These are phyloP conservation scores for Lactarius akahatsu DNA, from an alignment of 768 basidiomycete species.

Conservation along the genomic window DNA sequence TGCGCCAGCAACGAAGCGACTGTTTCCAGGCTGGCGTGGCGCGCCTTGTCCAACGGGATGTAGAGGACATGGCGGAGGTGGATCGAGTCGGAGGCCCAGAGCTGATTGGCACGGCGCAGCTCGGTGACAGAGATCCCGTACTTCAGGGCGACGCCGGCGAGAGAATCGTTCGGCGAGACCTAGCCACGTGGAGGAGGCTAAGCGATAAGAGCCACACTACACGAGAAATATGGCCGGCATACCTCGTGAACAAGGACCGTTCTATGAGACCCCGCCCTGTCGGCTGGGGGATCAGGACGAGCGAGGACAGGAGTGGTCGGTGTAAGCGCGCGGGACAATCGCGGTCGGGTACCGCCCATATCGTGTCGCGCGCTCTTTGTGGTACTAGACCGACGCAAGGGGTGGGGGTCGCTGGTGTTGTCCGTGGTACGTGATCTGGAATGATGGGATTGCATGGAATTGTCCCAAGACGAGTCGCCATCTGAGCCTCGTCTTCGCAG, in stretches of 20 bases:
- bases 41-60: slow-evolving; percentile 67
- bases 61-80: slow-evolving; percentile 81
- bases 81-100: slow-evolving; percentile 93
- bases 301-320: slow-evolving; percentile 10
- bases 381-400: slow-evolving; percentile 25
- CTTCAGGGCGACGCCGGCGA: slow-evolving; percentile 84
- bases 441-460: slow-evolving; percentile 21
- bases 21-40: slow-evolving; percentile 42
- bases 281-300: background rate
- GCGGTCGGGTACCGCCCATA: slow-evolving; percentile 23
- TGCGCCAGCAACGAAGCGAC: slow-evolving; percentile 29
- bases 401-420: slow-evolving; percentile 24
- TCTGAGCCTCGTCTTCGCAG: slow-evolving; percentile 36
- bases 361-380: slow-evolving; percentile 18
- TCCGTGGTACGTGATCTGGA: slow-evolving; percentile 33
- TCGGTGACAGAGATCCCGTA: slow-evolving; percentile 85
- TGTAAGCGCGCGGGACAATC: slow-evolving; percentile 23
- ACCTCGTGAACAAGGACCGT: slow-evolving; percentile 64
- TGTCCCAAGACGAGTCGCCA: slow-evolving; percentile 27
- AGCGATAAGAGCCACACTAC: background rate
- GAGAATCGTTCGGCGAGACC: slow-evolving; percentile 74
- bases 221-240: slow-evolving; percentile 26
- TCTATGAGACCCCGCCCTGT: slow-evolving; percentile 16
- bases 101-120: slow-evolving; percentile 82
- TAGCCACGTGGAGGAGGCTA: background rate